These are phyloP conservation scores for Pichia sp. DNA, from an alignment of 1,139 yeast genomes.

Conservation along the genomic window DNA sequence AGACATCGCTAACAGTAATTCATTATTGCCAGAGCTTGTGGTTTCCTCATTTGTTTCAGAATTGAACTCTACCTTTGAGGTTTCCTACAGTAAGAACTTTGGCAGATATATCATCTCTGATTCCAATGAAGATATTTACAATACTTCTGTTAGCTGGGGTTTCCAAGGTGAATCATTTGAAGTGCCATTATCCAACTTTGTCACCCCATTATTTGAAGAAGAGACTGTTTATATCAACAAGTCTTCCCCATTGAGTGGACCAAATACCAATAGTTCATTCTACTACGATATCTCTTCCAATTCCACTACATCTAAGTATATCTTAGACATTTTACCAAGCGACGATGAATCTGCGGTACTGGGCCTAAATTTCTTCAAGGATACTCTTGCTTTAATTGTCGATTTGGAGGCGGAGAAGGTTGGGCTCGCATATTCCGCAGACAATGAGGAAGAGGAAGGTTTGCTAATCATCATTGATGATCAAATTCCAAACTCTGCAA, in stretches of 20 bases:
- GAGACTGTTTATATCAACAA: conserved; percentile 6
- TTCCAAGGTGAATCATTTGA: conserved; percentile 43
- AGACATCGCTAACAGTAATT: conserved; percentile 30
- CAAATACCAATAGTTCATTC: conserved; percentile 7
- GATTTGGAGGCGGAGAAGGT: conserved; percentile 60
- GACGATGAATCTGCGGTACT: conserved; percentile 27
- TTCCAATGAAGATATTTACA: conserved; percentile 8
- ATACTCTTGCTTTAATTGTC: conserved; percentile 61
- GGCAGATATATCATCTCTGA: conserved; percentile 31
- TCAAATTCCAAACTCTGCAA: neutral
- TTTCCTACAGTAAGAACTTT: conserved; percentile 17
- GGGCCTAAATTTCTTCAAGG: conserved; percentile 66
- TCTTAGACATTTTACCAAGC: conserved; percentile 14
- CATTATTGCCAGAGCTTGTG: conserved; percentile 39
- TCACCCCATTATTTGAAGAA: conserved; percentile 24
- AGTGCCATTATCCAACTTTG: conserved; percentile 36
- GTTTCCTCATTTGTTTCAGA: conserved; percentile 33
- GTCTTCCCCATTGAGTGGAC: neutral
- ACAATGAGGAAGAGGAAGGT: conserved; percentile 4
- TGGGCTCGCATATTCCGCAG: conserved; percentile 42
- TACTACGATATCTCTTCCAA: neutral
- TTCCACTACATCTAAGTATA: neutral
- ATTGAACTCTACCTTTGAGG: conserved; percentile 30
- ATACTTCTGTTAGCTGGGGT: conserved; percentile 26
- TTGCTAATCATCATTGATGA: conserved; percentile 3